These are phyloP conservation scores for Blastobotrys chiropterorum DNA, from an alignment of 805 yeast species.

Conservation along the genomic window DNA sequence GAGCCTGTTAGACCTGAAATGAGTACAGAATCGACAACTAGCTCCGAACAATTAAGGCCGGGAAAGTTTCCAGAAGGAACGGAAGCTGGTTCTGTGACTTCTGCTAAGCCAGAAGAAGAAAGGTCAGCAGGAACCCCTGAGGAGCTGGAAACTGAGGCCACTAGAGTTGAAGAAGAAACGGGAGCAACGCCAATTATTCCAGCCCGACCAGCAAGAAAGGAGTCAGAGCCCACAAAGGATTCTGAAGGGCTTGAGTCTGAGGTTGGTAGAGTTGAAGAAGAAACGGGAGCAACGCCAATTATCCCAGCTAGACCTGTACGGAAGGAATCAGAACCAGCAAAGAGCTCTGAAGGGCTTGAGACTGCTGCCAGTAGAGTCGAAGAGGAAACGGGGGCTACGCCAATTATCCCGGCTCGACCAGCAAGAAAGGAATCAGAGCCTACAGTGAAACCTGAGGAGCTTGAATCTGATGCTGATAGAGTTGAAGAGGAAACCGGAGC, in stretches of 20 bases:
- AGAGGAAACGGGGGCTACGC: background rate
- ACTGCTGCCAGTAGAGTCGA: background rate
- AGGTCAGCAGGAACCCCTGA: background rate
- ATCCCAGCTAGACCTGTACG: background rate
- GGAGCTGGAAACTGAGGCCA: background rate
- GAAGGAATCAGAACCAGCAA: background rate
- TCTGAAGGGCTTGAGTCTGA: background rate
- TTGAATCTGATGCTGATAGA: background rate
- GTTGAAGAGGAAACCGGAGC: slow-evolving; percentile 1
- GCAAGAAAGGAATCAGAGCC: too few species aligned
- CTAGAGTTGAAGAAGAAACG: too few species aligned
- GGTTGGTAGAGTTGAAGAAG: background rate
- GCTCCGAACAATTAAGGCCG: too few species aligned
- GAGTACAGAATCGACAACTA: too few species aligned
- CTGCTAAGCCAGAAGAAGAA: background rate
- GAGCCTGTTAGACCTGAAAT: too few species aligned
- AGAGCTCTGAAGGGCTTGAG: background rate
- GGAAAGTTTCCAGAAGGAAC: too few species aligned
- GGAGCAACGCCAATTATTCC: background rate
- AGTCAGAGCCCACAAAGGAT: background rate
- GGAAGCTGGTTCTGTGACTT: too few species aligned
- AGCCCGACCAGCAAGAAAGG: background rate
- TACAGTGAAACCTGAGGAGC: background rate
- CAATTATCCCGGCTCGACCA: background rate
- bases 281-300: background rate